phyloP scores from a whole-genome alignment of 2,329 filamentous ascomycete species.

The Aaosphaeria arxii region DNA sequence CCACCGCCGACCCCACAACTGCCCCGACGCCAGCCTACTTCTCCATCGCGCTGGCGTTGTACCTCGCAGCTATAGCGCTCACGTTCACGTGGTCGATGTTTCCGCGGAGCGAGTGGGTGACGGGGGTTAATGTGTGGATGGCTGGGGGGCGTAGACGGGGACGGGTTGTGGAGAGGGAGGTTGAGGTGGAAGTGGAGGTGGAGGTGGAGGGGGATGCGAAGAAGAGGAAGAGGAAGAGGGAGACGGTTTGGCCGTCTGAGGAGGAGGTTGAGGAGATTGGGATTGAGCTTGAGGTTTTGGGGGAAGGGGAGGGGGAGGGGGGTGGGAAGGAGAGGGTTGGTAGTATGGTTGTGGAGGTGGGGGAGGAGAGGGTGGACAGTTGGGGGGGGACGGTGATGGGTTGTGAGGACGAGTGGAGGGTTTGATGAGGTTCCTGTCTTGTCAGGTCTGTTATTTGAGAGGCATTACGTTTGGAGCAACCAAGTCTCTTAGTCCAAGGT shows the following conservation, averaged over 20 bases:
- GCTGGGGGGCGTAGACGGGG: background rate
- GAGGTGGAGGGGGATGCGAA: background rate
- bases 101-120: background rate
- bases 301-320: background rate
- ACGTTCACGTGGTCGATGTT: background rate
- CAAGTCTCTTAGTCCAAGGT: constrained; percentile 15
- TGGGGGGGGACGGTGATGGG: background rate
- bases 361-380: background rate
- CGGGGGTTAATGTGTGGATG: background rate
- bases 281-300: background rate
- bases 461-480: constrained; percentile 5
- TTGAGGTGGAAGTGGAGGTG: background rate
- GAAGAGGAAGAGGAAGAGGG: background rate
- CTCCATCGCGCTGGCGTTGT: background rate
- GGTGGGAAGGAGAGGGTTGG: background rate
- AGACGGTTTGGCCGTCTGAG: background rate
- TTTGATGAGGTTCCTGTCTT: background rate
- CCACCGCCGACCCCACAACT: background rate
- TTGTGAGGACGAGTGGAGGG: background rate
- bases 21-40: background rate
- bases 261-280: background rate
- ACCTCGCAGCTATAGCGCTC: background rate
- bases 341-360: background rate
- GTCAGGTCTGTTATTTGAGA: background rate
- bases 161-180: background rate